Percentiles rank a stretch among this genome's conserved stretches.
phyloP scores from a whole-genome alignment of 768 basidiomycete species.

The Lepiota brunneoincarnata region DNA sequence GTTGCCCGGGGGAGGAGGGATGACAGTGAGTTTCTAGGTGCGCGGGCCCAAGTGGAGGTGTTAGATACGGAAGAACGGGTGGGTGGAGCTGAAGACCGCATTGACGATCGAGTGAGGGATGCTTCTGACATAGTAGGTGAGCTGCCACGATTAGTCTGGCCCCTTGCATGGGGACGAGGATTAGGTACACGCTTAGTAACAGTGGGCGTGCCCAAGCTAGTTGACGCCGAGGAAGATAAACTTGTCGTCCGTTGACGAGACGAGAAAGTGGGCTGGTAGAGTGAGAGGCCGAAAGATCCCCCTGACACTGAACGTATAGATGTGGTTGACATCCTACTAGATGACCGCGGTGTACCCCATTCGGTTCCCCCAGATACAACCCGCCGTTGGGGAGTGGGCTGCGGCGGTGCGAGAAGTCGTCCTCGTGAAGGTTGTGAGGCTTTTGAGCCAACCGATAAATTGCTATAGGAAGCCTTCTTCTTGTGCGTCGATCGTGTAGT shows the following conservation, averaged over 20 bases:
- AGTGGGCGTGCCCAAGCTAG: conserved; percentile 30
- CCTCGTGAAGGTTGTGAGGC: conserved; percentile 29
- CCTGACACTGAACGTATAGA: conserved; percentile 68
- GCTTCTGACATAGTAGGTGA: conserved; percentile 68
- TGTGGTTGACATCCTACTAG: conserved; percentile 55
- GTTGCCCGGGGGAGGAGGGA: conserved; percentile 39
- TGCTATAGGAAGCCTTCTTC: conserved; percentile 26
- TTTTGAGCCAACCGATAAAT: conserved; percentile 30
- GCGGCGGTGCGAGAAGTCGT: conserved; percentile 44
- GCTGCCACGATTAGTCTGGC: conserved; percentile 32
- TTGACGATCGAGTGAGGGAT: conserved; percentile 30
- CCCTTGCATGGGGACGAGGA: neutral
- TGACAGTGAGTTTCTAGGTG: conserved; percentile 62
- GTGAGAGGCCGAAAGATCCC: conserved; percentile 45
- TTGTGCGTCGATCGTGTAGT: conserved; percentile 16
- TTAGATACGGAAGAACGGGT: conserved; percentile 43
- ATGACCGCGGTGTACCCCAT: conserved; percentile 39
- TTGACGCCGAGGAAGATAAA: conserved; percentile 42
- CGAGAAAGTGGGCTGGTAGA: conserved; percentile 69
- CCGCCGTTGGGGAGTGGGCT: conserved; percentile 40
- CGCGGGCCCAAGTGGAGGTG: conserved; percentile 64
- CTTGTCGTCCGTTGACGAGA: conserved; percentile 84
- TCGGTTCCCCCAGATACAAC: conserved; percentile 46
- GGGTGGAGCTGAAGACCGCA: conserved; percentile 41
- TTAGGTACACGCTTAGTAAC: conserved; percentile 22